These are phyloP conservation scores for Gastrolobium bilobum DNA, from an alignment of 306 rosid genomes.

Conservation along the genomic window DNA sequence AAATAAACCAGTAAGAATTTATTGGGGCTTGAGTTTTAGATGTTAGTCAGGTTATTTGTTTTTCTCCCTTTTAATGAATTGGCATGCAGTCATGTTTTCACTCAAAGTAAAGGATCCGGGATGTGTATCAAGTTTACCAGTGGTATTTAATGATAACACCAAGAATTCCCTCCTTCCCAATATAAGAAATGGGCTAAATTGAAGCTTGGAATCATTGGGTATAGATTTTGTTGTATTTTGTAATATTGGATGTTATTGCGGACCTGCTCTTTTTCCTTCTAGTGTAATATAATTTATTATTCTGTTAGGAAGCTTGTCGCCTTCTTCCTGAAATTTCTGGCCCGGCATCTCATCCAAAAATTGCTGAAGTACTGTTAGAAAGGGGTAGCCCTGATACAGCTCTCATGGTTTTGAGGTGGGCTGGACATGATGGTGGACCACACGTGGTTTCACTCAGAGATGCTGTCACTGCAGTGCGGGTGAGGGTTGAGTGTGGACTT, in stretches of 20 bases:
- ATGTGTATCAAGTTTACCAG: not conserved
- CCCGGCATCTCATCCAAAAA: slow-evolving; percentile 88
- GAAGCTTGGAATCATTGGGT: slow-evolving; percentile 10
- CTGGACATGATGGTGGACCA: slow-evolving; percentile 84
- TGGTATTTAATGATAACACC: not conserved
- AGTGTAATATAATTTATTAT: slow-evolving; percentile 49
- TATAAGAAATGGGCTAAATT: slow-evolving; percentile 11
- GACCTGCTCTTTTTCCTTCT: slow-evolving; percentile 9
- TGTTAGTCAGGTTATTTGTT: not conserved
- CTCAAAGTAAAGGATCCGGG: slow-evolving; percentile 4
- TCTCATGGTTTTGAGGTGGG: slow-evolving; percentile 91
- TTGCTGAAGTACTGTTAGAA: slow-evolving; percentile 93
- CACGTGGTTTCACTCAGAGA: slow-evolving; percentile 75
- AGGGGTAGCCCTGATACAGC: slow-evolving; percentile 91
- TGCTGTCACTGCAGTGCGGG: slow-evolving; percentile 96
- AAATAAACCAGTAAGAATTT: slow-evolving; percentile 22
- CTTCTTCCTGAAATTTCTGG: slow-evolving; percentile 94
- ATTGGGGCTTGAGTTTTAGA: slow-evolving; percentile 15
- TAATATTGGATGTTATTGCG: not conserved
- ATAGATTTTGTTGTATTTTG: slow-evolving; percentile 7
- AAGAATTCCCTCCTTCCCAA: slow-evolving; percentile 19
- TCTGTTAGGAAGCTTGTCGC: slow-evolving; percentile 86
- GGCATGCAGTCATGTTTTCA: not conserved
- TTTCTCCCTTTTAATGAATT: slow-evolving; percentile 12
- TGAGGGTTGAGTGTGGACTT: slow-evolving; percentile 96